Conservation (phyloP, 345 rosid species). For the Alliaria petiolata region DNA sequence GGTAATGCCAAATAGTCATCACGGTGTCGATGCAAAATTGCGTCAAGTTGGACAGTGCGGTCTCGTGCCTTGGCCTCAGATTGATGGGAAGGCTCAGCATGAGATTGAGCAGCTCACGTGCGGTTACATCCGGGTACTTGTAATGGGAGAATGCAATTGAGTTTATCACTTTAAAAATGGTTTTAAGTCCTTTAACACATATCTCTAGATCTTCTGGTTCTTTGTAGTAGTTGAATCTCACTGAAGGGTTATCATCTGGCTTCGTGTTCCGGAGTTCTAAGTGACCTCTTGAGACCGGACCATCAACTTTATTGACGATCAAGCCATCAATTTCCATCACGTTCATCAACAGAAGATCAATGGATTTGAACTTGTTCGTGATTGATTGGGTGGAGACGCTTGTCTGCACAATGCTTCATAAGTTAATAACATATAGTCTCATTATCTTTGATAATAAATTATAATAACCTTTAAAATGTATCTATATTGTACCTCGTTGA, state of each 20-base stretch:
- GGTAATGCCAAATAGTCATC: conserved; percentile 61
- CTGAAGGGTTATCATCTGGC: no score
- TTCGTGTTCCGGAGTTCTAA: not conserved
- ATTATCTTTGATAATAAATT: not conserved
- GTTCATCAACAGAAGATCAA: not conserved
- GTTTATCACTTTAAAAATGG: conserved; percentile 42
- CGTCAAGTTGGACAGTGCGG: conserved; percentile 37
- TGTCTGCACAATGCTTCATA: not conserved
- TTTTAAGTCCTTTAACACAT: conserved; percentile 18
- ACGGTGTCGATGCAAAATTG: conserved; percentile 59
- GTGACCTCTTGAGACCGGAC: not conserved
- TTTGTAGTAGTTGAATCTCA: no score
- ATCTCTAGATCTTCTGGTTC: no score
- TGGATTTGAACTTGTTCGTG: not conserved
- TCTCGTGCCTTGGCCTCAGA: conserved; percentile 43
- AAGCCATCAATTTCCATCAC: not conserved
- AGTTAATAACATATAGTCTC: no score
- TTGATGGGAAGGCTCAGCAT: conserved; percentile 43
- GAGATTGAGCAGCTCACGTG: conserved; percentile 27
- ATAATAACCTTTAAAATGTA: not conserved
- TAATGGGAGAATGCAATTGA: conserved; percentile 42
- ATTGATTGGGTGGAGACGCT: not conserved
- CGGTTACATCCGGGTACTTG: conserved; percentile 32
- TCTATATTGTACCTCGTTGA: conserved; percentile 47
- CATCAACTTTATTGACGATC: not conserved